Conservation (phyloP, 108 stramenopile species). For the Nitzschia palea region DNA sequence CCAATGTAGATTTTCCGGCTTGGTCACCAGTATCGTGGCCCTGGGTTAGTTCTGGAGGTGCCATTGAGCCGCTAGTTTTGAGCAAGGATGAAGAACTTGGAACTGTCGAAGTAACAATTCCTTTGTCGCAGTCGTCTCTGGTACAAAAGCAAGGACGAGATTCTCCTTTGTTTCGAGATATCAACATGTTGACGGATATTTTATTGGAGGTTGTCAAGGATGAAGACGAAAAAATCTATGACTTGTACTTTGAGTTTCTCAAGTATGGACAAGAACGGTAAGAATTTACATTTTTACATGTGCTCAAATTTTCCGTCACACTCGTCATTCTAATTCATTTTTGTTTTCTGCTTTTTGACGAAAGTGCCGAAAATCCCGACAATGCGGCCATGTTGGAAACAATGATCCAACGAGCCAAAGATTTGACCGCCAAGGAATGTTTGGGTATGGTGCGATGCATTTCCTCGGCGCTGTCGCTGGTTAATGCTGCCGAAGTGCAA, state of each 20-base stretch:
- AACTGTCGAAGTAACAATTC: not conserved
- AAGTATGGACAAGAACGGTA: conserved; percentile 59
- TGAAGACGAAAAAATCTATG: conserved; percentile 65
- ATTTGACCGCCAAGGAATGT: conserved; percentile 56
- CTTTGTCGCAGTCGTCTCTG: not conserved
- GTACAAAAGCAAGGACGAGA: conserved; percentile 2
- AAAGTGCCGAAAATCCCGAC: conserved; percentile 43
- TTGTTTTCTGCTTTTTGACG: not conserved
- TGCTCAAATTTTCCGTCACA: not conserved
- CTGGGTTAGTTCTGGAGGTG: not conserved
- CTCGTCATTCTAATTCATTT: not conserved
- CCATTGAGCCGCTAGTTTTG: not conserved
- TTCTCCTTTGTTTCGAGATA: conserved; percentile 57
- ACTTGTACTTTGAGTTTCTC: conserved; percentile 65
- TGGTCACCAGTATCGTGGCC: not conserved
- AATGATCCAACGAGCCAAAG: conserved; percentile 59
- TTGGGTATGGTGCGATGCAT: conserved; percentile 76
- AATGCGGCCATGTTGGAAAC: conserved; percentile 45
- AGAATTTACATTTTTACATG: not conserved
- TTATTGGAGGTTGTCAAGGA: conserved; percentile 62
- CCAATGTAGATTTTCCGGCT: not conserved
- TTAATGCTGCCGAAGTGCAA: conserved; percentile 86
- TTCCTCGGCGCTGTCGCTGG: conserved; percentile 70
- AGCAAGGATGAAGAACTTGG: not conserved
- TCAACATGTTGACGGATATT: conserved; percentile 74